These are phyloP conservation scores for Fomes fomentarius DNA, from an alignment of 1,284 basidiomycete genomes.

Conservation along the genomic window DNA sequence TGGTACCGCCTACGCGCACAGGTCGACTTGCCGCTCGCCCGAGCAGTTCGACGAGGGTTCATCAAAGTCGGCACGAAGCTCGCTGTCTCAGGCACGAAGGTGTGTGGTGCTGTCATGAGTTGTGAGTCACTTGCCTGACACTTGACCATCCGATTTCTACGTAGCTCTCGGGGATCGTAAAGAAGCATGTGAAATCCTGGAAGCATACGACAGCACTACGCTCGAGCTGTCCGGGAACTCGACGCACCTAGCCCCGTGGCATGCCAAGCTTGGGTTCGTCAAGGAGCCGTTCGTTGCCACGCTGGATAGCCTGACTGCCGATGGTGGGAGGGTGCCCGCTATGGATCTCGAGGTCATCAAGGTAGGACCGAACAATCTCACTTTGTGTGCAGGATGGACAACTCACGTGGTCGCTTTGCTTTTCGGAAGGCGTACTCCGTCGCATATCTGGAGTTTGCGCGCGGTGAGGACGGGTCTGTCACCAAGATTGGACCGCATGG, in stretches of 20 bases:
- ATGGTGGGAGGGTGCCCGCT: conserved; percentile 80
- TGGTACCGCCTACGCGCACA: conserved; percentile 90
- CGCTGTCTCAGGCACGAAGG: conserved; percentile 78
- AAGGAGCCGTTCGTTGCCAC: conserved; percentile 69
- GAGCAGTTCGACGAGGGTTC: conserved; percentile 68
- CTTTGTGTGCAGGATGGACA: no score
- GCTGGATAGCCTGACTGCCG: conserved; percentile 77
- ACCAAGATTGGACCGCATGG: conserved; percentile 63
- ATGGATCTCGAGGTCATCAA: conserved; percentile 81
- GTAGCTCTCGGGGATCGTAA: conserved; percentile 73
- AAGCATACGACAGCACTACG: conserved; percentile 73
- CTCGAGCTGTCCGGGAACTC: conserved; percentile 84
- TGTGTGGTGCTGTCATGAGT: conserved; percentile 40
- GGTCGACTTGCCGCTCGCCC: conserved; percentile 73
- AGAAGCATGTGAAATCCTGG: conserved; percentile 84
- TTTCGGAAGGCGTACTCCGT: conserved; percentile 58
- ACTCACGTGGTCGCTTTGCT: conserved; percentile 23
- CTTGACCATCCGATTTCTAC: not conserved
- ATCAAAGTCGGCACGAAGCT: conserved; percentile 86
- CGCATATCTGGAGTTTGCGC: conserved; percentile 64
- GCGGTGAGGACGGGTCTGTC: conserved; percentile 56
- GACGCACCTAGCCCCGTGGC: conserved; percentile 85
- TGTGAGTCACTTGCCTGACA: no score
- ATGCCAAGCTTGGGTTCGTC: conserved; percentile 83
- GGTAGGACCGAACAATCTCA: conserved; percentile 37